Evolutionary conservation across 352 stramenopile species (phyloP), one percentile per base, ranked within the genome.

Genomic region (Thraustochytrium striatum): DNA sequence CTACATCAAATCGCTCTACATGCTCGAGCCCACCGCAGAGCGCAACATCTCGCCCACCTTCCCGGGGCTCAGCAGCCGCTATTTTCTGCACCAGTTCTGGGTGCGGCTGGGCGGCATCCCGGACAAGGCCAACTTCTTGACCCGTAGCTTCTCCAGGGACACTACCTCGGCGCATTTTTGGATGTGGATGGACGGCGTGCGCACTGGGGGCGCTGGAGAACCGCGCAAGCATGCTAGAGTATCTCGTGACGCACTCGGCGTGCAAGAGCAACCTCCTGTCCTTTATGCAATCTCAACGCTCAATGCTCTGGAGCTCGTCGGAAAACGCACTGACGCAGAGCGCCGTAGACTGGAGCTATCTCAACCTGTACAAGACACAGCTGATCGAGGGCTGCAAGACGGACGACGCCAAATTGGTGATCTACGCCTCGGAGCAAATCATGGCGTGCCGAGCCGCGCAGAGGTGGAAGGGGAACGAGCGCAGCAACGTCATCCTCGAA

Each of bases 61-160:
- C 32, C 58, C 58, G 1, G 58, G 58, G n/a, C 39, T 69, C 2
- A 43, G 19, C 9, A 69, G 19, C 39, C 25, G 25, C 32, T 69
- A 69, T 30, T 69, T 41, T 47, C 25, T 69, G 25, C 58, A 69
- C 39, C 58, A 69, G 35, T 69, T 69, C 32, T 69, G 58, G 58
- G 58, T 69, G 9, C 58, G 58, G 9, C 35, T 69, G 8, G 58
- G 33, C 32, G 58, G 58, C 32, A 69, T 69, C 33, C 58, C 58
- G 19, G 19, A 30, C 35, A 30, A 47, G 9, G 19, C 19, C 0
- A 69, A 69, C 25, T 69, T 69, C n/a, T 69, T 30, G 19, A 69
- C 58, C 16, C 28, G 16, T 21, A 13, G 19, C 21, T n/a, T n/a
- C 13, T 33, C 28, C 13, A 16, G 33, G 33, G 28, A 30, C 19